phyloP scores from a whole-genome alignment of 2,329 filamentous ascomycete species.

The Calonectria fujianensis region DNA sequence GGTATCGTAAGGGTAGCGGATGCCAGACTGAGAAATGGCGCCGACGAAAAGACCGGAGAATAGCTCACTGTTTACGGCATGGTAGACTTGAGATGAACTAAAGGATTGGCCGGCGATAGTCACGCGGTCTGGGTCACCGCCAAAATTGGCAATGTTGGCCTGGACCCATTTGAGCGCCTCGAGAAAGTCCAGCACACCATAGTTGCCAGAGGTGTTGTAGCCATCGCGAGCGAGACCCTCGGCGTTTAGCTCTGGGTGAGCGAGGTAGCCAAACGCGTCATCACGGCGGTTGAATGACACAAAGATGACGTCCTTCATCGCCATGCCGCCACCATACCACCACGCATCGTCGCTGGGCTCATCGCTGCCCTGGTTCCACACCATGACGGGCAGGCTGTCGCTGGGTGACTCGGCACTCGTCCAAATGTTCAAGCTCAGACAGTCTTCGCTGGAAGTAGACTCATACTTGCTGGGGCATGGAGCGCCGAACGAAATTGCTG shows the following conservation, averaged over 20 bases:
- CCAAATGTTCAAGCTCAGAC: conserved; percentile 60
- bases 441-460: conserved; percentile 54
- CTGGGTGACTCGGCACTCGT: conserved; percentile 40
- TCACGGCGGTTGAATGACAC: conserved; percentile 31
- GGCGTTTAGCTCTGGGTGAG: conserved; percentile 6
- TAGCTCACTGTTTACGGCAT: conserved; percentile 33
- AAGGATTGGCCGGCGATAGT: conserved; percentile 26
- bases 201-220: conserved; percentile 27
- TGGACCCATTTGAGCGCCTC: conserved; percentile 29
- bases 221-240: not conserved
- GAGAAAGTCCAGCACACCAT: conserved; percentile 25
- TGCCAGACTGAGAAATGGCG: conserved; percentile 30
- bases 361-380: conserved; percentile 14
- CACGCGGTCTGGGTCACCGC: conserved; percentile 28
- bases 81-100: conserved; percentile 25
- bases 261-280: conserved; percentile 17
- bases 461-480: not conserved
- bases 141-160: conserved; percentile 29
- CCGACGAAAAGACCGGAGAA: conserved; percentile 27
- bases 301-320: conserved; percentile 15
- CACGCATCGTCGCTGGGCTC: not conserved
- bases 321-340: conserved; percentile 17
- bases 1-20: conserved; percentile 33
- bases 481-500: not conserved
- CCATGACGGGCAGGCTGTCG: conserved; percentile 1